Evolutionary conservation across 2,329 filamentous ascomycete species (phyloP), one percentile per base, ranked within the genome.

Genomic region (Magnaporthiopsis incrustans): DNA sequence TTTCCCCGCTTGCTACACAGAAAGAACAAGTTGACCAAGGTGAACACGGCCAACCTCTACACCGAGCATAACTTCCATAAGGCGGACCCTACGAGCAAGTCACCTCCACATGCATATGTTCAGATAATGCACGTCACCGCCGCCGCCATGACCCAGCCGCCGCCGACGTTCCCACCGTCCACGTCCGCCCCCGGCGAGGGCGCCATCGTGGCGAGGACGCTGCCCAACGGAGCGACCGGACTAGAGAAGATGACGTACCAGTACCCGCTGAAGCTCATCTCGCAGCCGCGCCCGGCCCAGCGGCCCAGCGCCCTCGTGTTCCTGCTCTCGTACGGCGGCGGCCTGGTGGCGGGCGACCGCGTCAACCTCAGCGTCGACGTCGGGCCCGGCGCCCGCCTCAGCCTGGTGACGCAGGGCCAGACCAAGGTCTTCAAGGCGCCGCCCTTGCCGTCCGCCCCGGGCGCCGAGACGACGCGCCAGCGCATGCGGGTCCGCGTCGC

Each of bases 221-320:
- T 93, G 12, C 91, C 93, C 50, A 87, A 88, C 38, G 82, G 84
- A 32, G 84, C 84, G 60, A 91, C 91, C 18, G 86, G 87, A 59
- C 82, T 97, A 35, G 85, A 88, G 66, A 85, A 82, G 38, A 85
- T 97, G 68, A 88, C 88, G 50, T 98, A 96, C 74, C 92, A 96
- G 74, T 99, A 98, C 72, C 95, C 95, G 1, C 82, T 99, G 60
- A 99, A 99, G 76, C 84, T 99, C 65, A 91, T 99, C 67, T 89
- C 92, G 0, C 92, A 94, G 1, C 83, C 88, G 18, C 85, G 89
- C 14, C 80, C 87, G 7, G 81, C 83, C 60, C 79, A 84, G 57
- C 62, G 57, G 64, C 81, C 83, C 67, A 90, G 90, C 64, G 83
- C 92, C 11, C 85, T 95, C 38, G 87, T 97, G 57, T 98, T 97